Conservation (phyloP, 352 stramenopile genomes). For the Thraustochytrium striatum region DNA sequence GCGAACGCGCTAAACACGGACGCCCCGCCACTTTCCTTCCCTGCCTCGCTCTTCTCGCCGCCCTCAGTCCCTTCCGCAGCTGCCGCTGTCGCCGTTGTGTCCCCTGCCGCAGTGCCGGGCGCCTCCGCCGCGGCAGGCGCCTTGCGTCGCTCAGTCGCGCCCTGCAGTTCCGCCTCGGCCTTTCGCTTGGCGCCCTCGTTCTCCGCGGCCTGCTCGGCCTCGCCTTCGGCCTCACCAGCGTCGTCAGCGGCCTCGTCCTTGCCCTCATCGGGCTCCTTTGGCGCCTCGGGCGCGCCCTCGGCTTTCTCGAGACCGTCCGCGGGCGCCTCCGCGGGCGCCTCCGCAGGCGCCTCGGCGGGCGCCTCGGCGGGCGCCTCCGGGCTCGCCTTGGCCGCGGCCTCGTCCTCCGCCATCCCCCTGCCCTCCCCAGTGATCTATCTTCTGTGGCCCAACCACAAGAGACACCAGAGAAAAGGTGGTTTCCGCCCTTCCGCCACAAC, state of each 20-base stretch:
- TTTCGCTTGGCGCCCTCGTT: background rate
- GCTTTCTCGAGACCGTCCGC: background rate
- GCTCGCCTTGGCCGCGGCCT: no score
- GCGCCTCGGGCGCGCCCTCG: background rate
- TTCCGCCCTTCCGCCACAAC: no score
- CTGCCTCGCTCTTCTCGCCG: background rate
- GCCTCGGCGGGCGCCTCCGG: no score
- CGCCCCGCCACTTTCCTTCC: background rate
- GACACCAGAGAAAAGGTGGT: no score
- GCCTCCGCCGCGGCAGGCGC: no score
- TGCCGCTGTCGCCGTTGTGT: background rate
- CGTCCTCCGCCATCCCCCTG: no score
- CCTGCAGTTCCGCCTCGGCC: background rate
- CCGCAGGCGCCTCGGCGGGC: background rate
- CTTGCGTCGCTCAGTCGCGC: background rate
- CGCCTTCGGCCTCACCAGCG: background rate
- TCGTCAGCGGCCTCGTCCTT: background rate
- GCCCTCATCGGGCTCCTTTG: background rate
- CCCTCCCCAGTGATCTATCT: no score
- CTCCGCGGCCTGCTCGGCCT: no score
- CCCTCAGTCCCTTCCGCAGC: constrained; percentile 17
- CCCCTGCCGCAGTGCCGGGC: background rate
- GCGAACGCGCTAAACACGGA: background rate
- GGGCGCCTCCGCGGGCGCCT: background rate
- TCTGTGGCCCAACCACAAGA: no score